Evolutionary conservation across 768 basidiomycete genomes (phyloP), one percentile per base, ranked within the genome.

Genomic region (Mycena metata): DNA sequence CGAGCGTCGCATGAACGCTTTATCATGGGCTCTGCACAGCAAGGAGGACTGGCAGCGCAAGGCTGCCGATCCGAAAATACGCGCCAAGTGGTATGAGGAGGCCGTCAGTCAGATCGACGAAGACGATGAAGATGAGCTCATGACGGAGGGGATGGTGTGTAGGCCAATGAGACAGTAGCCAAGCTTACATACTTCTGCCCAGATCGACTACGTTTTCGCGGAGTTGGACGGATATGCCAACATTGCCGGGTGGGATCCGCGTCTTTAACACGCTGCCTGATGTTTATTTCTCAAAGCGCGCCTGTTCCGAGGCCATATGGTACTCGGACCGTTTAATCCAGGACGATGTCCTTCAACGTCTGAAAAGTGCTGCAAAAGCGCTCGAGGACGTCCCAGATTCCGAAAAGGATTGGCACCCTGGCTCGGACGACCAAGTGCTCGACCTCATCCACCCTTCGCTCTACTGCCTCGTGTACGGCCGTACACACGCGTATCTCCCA

Each of bases 401-500:
- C 0, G 30, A 77, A 58, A 80, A 78, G 46, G 84, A 86, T 71
- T 86, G 84, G 64, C 64, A 66, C 23, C 64, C 64, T 4, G 57
- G 57, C 1, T 66, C 64, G 6, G 42, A 59, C 36, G 41, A 30
- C 2, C 64, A 59, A 23, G 64, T 66, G 1, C 57, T 66, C 24
- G 64, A 66, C 43, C 64, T 66, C n/a, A 79, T 85, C 1, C 82
- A 86, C 61, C 84, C 83, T 81, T n/a, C 83, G 1, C 75, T 85
- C 0, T 85, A 78, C 71, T 79, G 79, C 46, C 61, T 84, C 1
- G 77, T 80, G 6, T 83, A 83, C 66, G 80, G 77, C 13, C 74
- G 74, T n/a, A 79, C 78, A 0, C 70, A 74, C 42, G 23, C 61
- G 5, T 59, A 59, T 26, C 41, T 56, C 19, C 51, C 52, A 6